Percentiles rank a stretch among this genome's conserved stretches.
These are phyloP conservation scores for Daldinia decipiens DNA, from an alignment of 495 filamentous ascomycete species.

Conservation along the genomic window DNA sequence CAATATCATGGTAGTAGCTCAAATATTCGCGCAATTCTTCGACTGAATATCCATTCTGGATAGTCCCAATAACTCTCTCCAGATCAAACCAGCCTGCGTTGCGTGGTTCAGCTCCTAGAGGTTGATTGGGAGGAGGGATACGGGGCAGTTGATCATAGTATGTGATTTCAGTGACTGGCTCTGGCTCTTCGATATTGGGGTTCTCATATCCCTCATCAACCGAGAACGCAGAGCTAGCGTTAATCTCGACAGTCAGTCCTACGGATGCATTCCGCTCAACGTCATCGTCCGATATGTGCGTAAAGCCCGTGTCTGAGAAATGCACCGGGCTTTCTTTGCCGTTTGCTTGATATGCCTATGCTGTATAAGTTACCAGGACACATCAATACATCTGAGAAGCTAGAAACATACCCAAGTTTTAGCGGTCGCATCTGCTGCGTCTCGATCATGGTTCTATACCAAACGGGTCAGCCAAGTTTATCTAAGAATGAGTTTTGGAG, in stretches of 20 bases:
- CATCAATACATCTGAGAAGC: background rate
- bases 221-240: conserved; percentile 23
- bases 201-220: conserved; percentile 23
- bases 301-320: conserved; percentile 21
- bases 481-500: background rate
- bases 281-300: conserved; percentile 24
- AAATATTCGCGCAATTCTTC: conserved; percentile 41
- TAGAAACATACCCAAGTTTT: conserved; percentile 18
- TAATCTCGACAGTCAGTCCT: conserved; percentile 18
- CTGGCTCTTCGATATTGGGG: conserved; percentile 8
- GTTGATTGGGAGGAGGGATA: conserved; percentile 10
- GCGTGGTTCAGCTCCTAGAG: background rate
- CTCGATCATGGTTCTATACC: conserved; percentile 5
- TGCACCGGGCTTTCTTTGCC: conserved; percentile 24
- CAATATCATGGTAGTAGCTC: conserved; percentile 32
- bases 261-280: conserved; percentile 22
- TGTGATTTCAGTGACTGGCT: conserved; percentile 12
- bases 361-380: conserved; percentile 10
- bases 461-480: conserved; percentile 8
- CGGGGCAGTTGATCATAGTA: conserved; percentile 35
- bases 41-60: conserved; percentile 44
- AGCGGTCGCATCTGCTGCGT: conserved; percentile 1
- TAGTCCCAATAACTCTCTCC: conserved; percentile 35
- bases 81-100: conserved; percentile 34
- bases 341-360: conserved; percentile 18